Conservation (phyloP, 306 rosid genomes). For the Casuarina equisetifolia region DNA sequence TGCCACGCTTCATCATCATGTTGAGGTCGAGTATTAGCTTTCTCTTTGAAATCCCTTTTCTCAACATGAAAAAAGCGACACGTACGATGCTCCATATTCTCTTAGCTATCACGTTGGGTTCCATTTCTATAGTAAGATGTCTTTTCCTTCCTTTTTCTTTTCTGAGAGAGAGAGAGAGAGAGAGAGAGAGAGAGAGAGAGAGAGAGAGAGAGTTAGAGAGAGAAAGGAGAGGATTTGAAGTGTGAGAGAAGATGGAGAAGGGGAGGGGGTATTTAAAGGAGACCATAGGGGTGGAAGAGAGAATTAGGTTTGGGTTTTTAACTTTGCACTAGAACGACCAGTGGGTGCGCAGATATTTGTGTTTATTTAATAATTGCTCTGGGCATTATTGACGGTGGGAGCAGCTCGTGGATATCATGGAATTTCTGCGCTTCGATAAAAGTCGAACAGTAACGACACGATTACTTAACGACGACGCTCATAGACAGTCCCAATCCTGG, state of each 20-base stretch:
- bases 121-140: conserved; percentile 45
- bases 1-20: conserved; percentile 77
- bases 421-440: too few species aligned
- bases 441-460: too few species aligned
- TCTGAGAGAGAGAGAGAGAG: neutral
- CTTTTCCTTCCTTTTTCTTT: conserved; percentile 12
- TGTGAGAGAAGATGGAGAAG: conserved; percentile 28
- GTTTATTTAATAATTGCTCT: neutral
- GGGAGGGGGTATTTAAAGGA: conserved; percentile 26
- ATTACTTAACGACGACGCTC: too few species aligned
- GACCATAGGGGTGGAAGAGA: conserved; percentile 9
- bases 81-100: conserved; percentile 65
- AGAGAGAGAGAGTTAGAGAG: conserved; percentile 22
- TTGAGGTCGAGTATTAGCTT: conserved; percentile 64
- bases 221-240: neutral
- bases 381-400: too few species aligned
- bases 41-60: conserved; percentile 67
- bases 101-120: conserved; percentile 45
- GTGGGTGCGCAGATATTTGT: conserved; percentile 29
- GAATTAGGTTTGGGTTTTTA: conserved; percentile 31
- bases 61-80: conserved; percentile 58
- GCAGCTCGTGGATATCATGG: too few species aligned
- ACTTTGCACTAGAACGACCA: neutral
- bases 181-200: conserved; percentile 33
- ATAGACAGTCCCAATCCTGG: too few species aligned